Percentiles rank a stretch among this genome's conserved stretches.
phyloP scores from a whole-genome alignment of 306 rosid genomes.

The Acacia confusa region DNA sequence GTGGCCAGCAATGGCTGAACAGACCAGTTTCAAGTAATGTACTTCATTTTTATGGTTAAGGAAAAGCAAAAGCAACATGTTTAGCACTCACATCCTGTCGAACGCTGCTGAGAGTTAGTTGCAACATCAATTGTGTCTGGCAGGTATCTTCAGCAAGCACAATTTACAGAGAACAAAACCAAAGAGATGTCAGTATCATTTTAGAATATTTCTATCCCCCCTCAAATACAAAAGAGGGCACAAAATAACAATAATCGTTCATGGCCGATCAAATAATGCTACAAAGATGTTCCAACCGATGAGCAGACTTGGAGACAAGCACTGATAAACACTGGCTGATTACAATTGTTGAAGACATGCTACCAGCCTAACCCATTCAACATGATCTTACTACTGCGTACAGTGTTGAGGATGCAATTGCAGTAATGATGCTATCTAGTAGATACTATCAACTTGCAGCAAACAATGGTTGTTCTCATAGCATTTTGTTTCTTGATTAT shows the following conservation, averaged over 20 bases:
- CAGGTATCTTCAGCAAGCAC: constrained; percentile 63
- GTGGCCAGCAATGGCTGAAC: constrained; percentile 40
- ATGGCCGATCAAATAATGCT: constrained; percentile 8
- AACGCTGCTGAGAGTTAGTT: constrained; percentile 74
- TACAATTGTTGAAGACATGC: background rate
- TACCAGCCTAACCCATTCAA: constrained; percentile 2
- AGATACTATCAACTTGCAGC: constrained; percentile 27
- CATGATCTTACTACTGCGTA: background rate
- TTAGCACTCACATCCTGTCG: constrained; percentile 92
- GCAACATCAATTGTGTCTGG: constrained; percentile 96
- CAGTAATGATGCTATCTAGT: background rate
- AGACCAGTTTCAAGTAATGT: constrained; percentile 36
- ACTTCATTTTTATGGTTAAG: constrained; percentile 46
- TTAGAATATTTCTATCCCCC: constrained; percentile 8
- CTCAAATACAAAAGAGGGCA: background rate
- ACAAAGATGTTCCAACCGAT: constrained; percentile 2
- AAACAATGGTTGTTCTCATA: background rate
- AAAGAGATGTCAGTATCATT: constrained; percentile 27
- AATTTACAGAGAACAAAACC: constrained; percentile 28
- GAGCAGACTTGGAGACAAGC: background rate
- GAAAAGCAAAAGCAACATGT: constrained; percentile 41
- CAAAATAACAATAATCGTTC: background rate
- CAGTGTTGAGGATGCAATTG: background rate
- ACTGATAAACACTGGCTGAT: background rate
- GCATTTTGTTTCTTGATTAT: background rate